phyloP scores from a whole-genome alignment of 1,139 yeast genomes.

The Suzukiozyma palmioleophila region DNA sequence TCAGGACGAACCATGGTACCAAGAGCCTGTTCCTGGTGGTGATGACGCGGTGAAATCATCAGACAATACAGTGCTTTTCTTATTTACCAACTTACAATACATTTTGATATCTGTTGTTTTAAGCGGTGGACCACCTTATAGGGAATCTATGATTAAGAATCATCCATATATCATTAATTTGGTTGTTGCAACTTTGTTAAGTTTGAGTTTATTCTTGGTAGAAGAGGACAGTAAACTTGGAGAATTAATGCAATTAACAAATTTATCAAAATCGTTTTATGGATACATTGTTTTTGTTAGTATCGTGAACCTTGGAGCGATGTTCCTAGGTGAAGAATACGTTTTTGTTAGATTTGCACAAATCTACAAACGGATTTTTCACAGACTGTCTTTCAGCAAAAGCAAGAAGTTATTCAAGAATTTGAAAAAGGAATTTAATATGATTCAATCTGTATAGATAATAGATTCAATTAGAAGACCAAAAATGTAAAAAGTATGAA shows the following conservation, averaged over 20 bases:
- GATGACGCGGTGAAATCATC: conserved; percentile 82
- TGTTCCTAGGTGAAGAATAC: conserved; percentile 41
- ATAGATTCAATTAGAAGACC: neutral
- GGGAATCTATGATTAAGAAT: conserved; percentile 71
- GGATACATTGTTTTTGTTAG: conserved; percentile 44
- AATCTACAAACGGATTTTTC: conserved; percentile 25
- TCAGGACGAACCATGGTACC: conserved; percentile 67
- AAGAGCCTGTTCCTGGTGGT: conserved; percentile 76
- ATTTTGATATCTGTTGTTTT: conserved; percentile 76
- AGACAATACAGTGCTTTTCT: conserved; percentile 83
- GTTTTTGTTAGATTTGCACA: conserved; percentile 28
- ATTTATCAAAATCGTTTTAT: conserved; percentile 51
- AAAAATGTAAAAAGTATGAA: too few relatives aligned
- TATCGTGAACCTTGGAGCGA: conserved; percentile 44
- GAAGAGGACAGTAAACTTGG: conserved; percentile 54
- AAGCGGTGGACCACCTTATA: conserved; percentile 93
- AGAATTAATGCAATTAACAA: conserved; percentile 69
- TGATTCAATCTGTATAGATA: conserved; percentile 10
- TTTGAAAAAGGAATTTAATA: conserved; percentile 21
- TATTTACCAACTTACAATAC: conserved; percentile 83
- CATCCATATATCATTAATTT: conserved; percentile 67
- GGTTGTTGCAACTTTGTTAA: conserved; percentile 41
- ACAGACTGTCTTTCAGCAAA: conserved; percentile 14
- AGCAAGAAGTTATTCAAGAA: conserved; percentile 43
- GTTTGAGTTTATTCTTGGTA: conserved; percentile 47